A percentile compares a stretch with the other conserved stretches of the same genome.
phyloP scores from a whole-genome alignment of 2,329 filamentous ascomycete genomes.

The Bisporella sp. region DNA sequence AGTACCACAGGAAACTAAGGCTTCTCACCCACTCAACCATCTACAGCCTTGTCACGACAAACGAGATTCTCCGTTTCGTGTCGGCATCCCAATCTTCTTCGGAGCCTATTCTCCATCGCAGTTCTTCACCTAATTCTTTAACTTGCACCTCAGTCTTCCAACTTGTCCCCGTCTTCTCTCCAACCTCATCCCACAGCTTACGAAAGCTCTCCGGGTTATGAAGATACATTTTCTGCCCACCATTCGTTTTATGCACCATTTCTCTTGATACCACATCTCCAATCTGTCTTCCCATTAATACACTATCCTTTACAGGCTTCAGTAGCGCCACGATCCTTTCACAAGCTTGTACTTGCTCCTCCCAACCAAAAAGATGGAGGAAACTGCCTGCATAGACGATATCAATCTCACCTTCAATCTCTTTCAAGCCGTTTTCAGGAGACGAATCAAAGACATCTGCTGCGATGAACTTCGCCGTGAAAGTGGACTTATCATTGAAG shows the following conservation, averaged over 20 bases:
- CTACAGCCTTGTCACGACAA: too few species aligned
- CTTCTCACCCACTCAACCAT: too few species aligned
- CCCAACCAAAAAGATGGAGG: conserved; percentile 6
- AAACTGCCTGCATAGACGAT: conserved; percentile 6
- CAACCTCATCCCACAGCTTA: conserved; percentile 11
- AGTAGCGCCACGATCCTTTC: conserved; percentile 13
- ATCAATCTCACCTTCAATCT: conserved; percentile 24
- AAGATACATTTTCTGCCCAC: neutral
- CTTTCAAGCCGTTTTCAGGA: conserved; percentile 19
- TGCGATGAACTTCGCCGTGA: conserved; percentile 25
- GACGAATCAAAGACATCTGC: conserved; percentile 25
- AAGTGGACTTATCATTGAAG: conserved; percentile 28
- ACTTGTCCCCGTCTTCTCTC: conserved; percentile 12
- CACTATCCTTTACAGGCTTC: conserved; percentile 8
- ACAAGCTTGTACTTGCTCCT: conserved; percentile 19
- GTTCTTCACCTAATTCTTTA: too few species aligned
- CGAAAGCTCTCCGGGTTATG: conserved; percentile 9
- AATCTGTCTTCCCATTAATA: conserved; percentile 2
- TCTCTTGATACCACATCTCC: conserved; percentile 17
- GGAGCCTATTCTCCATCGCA: too few species aligned
- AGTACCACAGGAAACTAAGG: too few species aligned
- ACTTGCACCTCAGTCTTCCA: neutral
- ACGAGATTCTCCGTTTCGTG: too few species aligned
- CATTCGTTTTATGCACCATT: neutral
- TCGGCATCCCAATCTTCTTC: too few species aligned